These are phyloP conservation scores for Arthrobotrys iridis DNA, from an alignment of 2,329 filamentous ascomycete species.

Conservation along the genomic window DNA sequence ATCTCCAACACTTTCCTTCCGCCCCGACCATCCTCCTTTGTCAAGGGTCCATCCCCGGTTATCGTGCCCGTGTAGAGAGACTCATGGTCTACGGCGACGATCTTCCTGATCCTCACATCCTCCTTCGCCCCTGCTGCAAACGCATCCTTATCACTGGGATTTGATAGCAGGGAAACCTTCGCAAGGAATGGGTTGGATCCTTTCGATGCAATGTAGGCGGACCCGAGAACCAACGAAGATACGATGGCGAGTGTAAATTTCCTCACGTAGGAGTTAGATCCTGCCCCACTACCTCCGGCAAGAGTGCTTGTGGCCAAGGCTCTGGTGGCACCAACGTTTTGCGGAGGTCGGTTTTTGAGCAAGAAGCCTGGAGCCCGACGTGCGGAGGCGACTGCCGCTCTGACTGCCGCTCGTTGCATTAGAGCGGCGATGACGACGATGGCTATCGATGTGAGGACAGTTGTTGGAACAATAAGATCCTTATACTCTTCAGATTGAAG, in stretches of 20 bases:
- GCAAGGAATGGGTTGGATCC: slow-evolving; percentile 43
- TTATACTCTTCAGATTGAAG: slow-evolving; percentile 18
- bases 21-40: slow-evolving; percentile 81
- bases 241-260: slow-evolving; percentile 54
- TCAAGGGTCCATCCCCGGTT: slow-evolving; percentile 83
- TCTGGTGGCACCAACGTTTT: slow-evolving; percentile 41
- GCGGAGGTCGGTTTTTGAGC: slow-evolving; percentile 39
- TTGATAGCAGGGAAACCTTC: slow-evolving; percentile 50
- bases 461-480: slow-evolving; percentile 25
- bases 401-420: slow-evolving; percentile 55
- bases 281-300: background rate
- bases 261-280: slow-evolving; percentile 35
- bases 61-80: slow-evolving; percentile 89
- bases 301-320: slow-evolving; percentile 25
- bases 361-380: slow-evolving; percentile 47
- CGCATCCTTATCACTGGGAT: slow-evolving; percentile 57
- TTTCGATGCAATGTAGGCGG: slow-evolving; percentile 41
- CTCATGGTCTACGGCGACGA: slow-evolving; percentile 88
- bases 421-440: slow-evolving; percentile 42
- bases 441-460: slow-evolving; percentile 44
- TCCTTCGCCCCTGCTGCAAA: slow-evolving; percentile 60
- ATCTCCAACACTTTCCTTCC: slow-evolving; percentile 86
- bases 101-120: slow-evolving; percentile 65
- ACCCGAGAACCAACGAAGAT: slow-evolving; percentile 48
- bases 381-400: slow-evolving; percentile 50